A percentile compares a stretch with the other conserved stretches of the same genome.
phyloP scores from a whole-genome alignment of 1,139 yeast genomes.

The Zygoascus hellenicus region DNA sequence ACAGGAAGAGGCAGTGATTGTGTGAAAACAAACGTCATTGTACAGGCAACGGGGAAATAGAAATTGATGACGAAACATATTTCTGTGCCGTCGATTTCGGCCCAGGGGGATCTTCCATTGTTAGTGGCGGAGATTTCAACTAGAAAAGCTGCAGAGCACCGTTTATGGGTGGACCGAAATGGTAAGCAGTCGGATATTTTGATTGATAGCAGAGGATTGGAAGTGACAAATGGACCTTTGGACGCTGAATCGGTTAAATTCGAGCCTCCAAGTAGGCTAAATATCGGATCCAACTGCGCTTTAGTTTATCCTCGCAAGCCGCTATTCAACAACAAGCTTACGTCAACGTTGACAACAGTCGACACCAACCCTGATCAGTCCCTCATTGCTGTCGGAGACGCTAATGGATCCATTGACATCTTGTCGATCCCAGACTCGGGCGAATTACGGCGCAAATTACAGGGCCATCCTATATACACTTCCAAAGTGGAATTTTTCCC shows the following conservation, averaged over 20 bases:
- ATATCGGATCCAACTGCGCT: background rate
- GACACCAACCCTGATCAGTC: conserved; percentile 34
- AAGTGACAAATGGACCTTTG: conserved; percentile 3
- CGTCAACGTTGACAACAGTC: conserved; percentile 28
- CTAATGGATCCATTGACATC: conserved; percentile 38
- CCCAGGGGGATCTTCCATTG: conserved; percentile 2
- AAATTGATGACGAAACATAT: no score
- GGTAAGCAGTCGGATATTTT: conserved; percentile 1
- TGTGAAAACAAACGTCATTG: no score
- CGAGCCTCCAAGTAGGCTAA: background rate
- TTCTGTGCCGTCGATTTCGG: background rate
- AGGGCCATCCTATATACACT: conserved; percentile 44
- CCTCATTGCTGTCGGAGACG: conserved; percentile 40
- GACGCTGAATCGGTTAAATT: background rate
- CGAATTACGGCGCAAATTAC: conserved; percentile 21
- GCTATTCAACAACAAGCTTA: background rate
- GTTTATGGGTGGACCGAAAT: conserved; percentile 6
- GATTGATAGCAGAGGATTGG: conserved; percentile 2
- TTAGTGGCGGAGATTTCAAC: conserved; percentile 4
- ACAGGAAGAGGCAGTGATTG: no score
- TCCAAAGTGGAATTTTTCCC: conserved; percentile 46
- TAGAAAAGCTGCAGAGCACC: background rate
- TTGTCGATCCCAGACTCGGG: conserved; percentile 15
- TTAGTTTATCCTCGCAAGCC: conserved; percentile 1
- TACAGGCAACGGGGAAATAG: no score